Base-by-base conservation (phyloP, 2,329 filamentous ascomycete genomes). In the Xylariaceae sp. region DNA sequence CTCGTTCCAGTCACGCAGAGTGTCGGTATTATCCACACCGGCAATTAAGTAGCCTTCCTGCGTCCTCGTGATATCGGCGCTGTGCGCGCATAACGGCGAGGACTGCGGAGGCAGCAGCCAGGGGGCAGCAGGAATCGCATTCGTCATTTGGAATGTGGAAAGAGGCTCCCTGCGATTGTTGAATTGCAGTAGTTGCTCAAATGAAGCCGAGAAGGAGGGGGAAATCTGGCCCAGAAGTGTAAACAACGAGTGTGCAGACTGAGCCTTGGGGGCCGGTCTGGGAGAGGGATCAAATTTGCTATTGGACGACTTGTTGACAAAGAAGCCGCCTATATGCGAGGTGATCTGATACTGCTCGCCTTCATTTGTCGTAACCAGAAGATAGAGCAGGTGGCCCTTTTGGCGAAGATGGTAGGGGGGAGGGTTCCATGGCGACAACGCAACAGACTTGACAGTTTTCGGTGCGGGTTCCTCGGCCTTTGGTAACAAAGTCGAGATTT, bases 1-100 rank as follows among this genome's bases (percentile, higher is more conserved):
- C 71, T 99, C 94, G 65, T 99, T 99, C 92, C 95, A 99, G 72
- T 99, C 94, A 55, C 94, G 85, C 60, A 99, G 77, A 3, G 91
- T 96, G 68, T 99, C 94, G 0, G 90, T 89, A 69, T 92, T 96
- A 67, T 99, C 94, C 30, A 91, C 86, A 32, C 95, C 95, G 26
- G 89, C 83, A 57, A 97, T 85, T 57, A 99, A 77, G 69, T 89
- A 96, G 47, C 88, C 89, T 76, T 99, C 94, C 73, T 99, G 94
- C 27, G 91, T 89, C 53, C 95, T 84, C 27, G 91, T 89, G 59
- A 91, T 81, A 70, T 99, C 94, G 29, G 91, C 71, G 65, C 87
- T 82, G 70, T 99, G 94, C 55, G 82, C 76, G 66, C 80, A 85
- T 59, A 85, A 73, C 5, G 83, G 71, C 4, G 85, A 86, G 9